Conservation (phyloP, 495 filamentous ascomycete species). For the Penicillium lagena region DNA sequence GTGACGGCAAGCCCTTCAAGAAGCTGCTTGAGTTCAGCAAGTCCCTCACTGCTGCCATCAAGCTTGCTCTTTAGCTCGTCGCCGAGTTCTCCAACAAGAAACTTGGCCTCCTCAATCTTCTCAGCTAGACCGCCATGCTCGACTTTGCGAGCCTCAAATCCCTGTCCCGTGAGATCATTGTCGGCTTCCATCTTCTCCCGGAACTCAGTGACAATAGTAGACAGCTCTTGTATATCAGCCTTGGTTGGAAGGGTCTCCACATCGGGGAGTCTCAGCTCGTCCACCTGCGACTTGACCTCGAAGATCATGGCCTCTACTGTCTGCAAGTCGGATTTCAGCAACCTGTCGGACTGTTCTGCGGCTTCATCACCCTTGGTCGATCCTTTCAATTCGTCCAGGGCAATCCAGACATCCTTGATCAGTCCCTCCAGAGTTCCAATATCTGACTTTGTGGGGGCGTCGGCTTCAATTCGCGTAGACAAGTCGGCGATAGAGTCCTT, state of each 20-base stretch:
- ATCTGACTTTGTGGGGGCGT: slow-evolving; percentile 67
- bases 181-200: slow-evolving; percentile 61
- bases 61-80: slow-evolving; percentile 61
- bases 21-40: slow-evolving; percentile 52
- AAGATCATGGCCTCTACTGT: slow-evolving; percentile 69
- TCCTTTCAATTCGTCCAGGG: slow-evolving; percentile 72
- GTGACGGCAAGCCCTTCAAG: slow-evolving; percentile 57
- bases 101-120: slow-evolving; percentile 53
- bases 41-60: slow-evolving; percentile 47
- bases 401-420: slow-evolving; percentile 64
- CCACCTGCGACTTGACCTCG: slow-evolving; percentile 70
- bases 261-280: slow-evolving; percentile 62
- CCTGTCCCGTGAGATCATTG: slow-evolving; percentile 67
- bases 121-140: slow-evolving; percentile 54
- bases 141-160: slow-evolving; percentile 68
- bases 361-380: slow-evolving; percentile 35
- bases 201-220: slow-evolving; percentile 63
- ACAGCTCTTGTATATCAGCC: slow-evolving; percentile 56
- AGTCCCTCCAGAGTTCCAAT: slow-evolving; percentile 67
- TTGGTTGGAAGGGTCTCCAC: slow-evolving; percentile 57
- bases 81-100: slow-evolving; percentile 52
- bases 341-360: slow-evolving; percentile 56
- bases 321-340: slow-evolving; percentile 74
- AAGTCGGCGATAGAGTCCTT: slow-evolving; percentile 62
- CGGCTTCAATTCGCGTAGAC: slow-evolving; percentile 48